Evolutionary conservation across 2,329 filamentous ascomycete genomes (phyloP), one percentile per base, ranked within the genome.

Genomic region (Talaromyces sp.): DNA sequence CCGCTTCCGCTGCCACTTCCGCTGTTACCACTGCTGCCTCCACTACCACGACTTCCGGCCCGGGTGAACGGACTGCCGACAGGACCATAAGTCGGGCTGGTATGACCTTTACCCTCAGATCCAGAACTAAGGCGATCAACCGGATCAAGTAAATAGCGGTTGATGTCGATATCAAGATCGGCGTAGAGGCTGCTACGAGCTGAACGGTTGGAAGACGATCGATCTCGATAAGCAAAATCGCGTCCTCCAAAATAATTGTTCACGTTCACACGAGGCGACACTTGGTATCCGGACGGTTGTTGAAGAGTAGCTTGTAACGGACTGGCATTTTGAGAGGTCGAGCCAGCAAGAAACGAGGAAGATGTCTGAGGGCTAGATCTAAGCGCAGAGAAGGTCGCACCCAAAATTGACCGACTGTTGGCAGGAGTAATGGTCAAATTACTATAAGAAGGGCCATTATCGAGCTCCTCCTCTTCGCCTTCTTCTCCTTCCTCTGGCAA

Each of bases 31-130:
- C 81, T 82, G 68, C 83, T 84, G 59, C 79, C 81, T 67, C 81
- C 80, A 71, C 82, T 84, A 58, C 78, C 81, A 67, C 81, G 80
- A 71, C 82, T 84, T 59, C 78, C 81, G 41, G 73, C 74, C 69
- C 77, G 73, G 39, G 74, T 74, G 61, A 78, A 79, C 52, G 78
- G 75, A 47, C 76, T 80, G 60, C 77, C 69, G 61, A 72, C 73
- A 19, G 73, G 74, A 65, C 73, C 75, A 56, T 73, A 71, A 68
- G 76, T 78, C 3, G 77, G 76, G 63, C 77, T 76, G 15, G 75
- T 70, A 60, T 71, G 71, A 62, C 68, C 68, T 67, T 72, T 74
- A 56, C 72, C 70, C 49, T 78, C 70, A 35, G 73, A 77, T 64
- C 71, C 71, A 25, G 73, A 70, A 50, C 74, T 71, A 54, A 69